A percentile compares a stretch with the other conserved stretches of the same genome.
These are phyloP conservation scores for Camelina sativa DNA, from an alignment of 345 rosid genomes.

Conservation along the genomic window DNA sequence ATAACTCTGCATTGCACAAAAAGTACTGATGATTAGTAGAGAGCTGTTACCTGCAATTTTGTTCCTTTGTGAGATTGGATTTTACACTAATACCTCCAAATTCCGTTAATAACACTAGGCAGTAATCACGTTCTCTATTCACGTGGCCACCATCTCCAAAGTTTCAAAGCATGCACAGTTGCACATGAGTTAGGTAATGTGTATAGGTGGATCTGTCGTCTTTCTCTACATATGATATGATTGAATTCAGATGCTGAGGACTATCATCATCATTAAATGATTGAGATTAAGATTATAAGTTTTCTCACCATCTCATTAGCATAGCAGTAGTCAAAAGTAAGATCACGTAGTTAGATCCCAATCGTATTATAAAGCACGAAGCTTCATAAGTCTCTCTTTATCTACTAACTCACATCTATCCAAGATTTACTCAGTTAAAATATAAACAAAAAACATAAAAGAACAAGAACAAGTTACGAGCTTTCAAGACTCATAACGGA, in stretches of 20 bases:
- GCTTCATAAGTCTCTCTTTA: conserved; percentile 23
- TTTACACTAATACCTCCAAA: conserved; percentile 30
- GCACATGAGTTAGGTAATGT: conserved; percentile 33
- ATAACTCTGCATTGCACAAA: background rate
- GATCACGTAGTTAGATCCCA: conserved; percentile 46
- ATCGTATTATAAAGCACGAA: conserved; percentile 20
- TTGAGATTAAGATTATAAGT: conserved; percentile 23
- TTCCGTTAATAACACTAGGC: conserved; percentile 33
- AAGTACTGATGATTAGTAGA: conserved; percentile 12
- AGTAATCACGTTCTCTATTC: conserved; percentile 43
- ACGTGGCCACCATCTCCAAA: conserved; percentile 42
- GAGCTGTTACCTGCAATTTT: conserved; percentile 39
- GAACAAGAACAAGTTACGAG: conserved; percentile 8
- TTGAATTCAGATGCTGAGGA: conserved; percentile 1
- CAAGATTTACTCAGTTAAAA: background rate
- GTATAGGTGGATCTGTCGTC: conserved; percentile 35
- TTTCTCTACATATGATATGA: conserved; percentile 3
- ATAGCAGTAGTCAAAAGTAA: conserved; percentile 34
- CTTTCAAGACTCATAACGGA: background rate
- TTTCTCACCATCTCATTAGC: conserved; percentile 7
- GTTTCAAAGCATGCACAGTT: conserved; percentile 25
- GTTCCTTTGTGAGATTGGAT: conserved; percentile 30
- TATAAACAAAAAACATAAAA: background rate
- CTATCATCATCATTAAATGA: conserved; percentile 30
- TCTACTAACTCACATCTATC: conserved; percentile 33